phyloP scores from a whole-genome alignment of 78 protist genomes.

The Dictyostelium purpureum region DNA sequence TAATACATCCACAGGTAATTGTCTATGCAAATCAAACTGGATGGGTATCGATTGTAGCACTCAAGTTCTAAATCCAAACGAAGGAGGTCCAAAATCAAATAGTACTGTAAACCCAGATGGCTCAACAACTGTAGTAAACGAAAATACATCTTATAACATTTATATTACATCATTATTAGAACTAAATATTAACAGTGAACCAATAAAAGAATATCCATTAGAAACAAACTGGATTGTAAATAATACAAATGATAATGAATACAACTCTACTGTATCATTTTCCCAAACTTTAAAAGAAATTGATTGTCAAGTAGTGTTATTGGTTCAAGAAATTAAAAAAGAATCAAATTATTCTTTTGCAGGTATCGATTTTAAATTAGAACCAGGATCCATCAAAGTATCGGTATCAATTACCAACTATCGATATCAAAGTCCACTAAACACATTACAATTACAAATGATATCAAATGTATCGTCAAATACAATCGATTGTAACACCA shows the following conservation, averaged over 20 bases:
- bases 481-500: not conserved
- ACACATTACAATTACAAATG: not conserved
- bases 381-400: not conserved
- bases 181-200: not conserved
- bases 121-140: not conserved
- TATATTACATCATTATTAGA: not conserved
- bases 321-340: not conserved
- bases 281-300: not conserved
- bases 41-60: not conserved
- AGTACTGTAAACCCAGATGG: not conserved
- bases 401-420: not conserved
- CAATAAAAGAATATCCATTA: not conserved
- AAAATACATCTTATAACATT: not conserved
- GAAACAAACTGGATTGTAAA: not conserved
- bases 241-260: too few relatives aligned
- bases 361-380: not conserved
- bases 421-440: not conserved
- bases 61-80: not conserved
- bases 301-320: not conserved
- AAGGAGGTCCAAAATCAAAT: not conserved
- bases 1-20: not conserved
- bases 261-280: too few relatives aligned
- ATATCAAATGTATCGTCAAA: not conserved
- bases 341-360: not conserved
- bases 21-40: not conserved